phyloP scores from a whole-genome alignment of 108 stramenopile genomes.

The Fragilariopsis cylindrus region DNA sequence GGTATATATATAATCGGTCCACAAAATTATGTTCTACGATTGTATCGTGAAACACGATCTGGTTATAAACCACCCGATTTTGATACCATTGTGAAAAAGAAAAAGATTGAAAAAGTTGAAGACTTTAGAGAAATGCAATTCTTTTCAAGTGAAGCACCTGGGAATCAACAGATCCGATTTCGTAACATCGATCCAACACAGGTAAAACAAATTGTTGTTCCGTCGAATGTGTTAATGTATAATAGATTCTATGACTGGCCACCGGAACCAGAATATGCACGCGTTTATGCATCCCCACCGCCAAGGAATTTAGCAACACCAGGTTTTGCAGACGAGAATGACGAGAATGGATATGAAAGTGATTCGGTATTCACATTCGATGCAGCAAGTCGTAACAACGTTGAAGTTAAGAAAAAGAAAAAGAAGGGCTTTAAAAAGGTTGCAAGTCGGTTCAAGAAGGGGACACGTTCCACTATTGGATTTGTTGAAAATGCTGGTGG shows the following conservation, averaged over 20 bases:
- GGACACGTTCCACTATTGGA: slow-evolving; percentile 22
- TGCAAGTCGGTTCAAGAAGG: slow-evolving; percentile 24
- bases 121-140: slow-evolving; percentile 22
- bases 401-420: slow-evolving; percentile 40
- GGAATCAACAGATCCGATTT: slow-evolving; percentile 37
- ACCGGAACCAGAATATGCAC: slow-evolving; percentile 57
- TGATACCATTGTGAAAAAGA: slow-evolving; percentile 30
- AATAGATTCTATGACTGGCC: slow-evolving; percentile 79
- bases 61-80: slow-evolving; percentile 39
- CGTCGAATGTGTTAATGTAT: slow-evolving; percentile 52
- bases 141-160: slow-evolving; percentile 43
- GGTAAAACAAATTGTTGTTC: slow-evolving; percentile 62
- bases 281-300: slow-evolving; percentile 30
- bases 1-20: slow-evolving; percentile 63
- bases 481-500: slow-evolving; percentile 7
- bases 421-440: slow-evolving; percentile 44
- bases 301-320: slow-evolving; percentile 16
- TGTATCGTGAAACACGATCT: slow-evolving; percentile 24
- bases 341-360: slow-evolving; percentile 6
- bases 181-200: slow-evolving; percentile 38
- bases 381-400: background rate
- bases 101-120: slow-evolving; percentile 30
- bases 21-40: slow-evolving; percentile 39
- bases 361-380: slow-evolving; percentile 18
- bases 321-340: slow-evolving; percentile 12